These are phyloP conservation scores for Agaricus subrufescens DNA, from an alignment of 768 basidiomycete species.

Conservation along the genomic window DNA sequence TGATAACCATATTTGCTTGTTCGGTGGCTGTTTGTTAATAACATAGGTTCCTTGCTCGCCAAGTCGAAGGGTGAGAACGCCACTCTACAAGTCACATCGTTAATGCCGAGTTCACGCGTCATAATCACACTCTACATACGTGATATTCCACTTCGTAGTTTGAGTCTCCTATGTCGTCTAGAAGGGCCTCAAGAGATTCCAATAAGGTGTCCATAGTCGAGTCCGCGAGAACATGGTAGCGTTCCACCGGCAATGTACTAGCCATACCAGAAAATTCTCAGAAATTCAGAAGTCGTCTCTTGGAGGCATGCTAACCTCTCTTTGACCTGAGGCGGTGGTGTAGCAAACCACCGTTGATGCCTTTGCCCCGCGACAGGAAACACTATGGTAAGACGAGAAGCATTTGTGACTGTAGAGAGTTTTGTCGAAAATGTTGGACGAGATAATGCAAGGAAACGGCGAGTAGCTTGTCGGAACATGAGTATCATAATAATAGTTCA, in stretches of 20 bases:
- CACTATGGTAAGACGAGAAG: background rate
- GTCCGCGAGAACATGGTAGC: conserved; percentile 73
- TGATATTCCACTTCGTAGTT: conserved; percentile 85
- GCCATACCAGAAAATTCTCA: background rate
- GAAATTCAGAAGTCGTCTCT: background rate
- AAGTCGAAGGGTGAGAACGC: conserved; percentile 81
- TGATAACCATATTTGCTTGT: conserved; percentile 96
- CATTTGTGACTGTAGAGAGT: background rate
- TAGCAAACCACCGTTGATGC: conserved; percentile 33
- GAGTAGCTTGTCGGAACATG: conserved; percentile 21
- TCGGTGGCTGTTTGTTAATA: conserved; percentile 96
- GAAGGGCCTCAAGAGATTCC: conserved; percentile 65
- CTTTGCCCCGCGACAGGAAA: background rate
- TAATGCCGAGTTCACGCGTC: conserved; percentile 2
- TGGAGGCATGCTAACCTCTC: conserved; percentile 37
- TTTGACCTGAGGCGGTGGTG: conserved; percentile 54
- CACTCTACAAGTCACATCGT: conserved; percentile 48
- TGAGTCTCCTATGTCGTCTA: conserved; percentile 55
- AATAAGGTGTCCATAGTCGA: conserved; percentile 72
- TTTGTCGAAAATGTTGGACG: background rate
- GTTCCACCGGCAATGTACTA: conserved; percentile 49
- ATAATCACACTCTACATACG: conserved; percentile 37
- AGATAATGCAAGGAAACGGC: conserved; percentile 15
- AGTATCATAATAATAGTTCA: conserved; percentile 17
- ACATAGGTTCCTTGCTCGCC: conserved; percentile 85